phyloP scores from a whole-genome alignment of 768 basidiomycete genomes.

The Pleurotus djamor region DNA sequence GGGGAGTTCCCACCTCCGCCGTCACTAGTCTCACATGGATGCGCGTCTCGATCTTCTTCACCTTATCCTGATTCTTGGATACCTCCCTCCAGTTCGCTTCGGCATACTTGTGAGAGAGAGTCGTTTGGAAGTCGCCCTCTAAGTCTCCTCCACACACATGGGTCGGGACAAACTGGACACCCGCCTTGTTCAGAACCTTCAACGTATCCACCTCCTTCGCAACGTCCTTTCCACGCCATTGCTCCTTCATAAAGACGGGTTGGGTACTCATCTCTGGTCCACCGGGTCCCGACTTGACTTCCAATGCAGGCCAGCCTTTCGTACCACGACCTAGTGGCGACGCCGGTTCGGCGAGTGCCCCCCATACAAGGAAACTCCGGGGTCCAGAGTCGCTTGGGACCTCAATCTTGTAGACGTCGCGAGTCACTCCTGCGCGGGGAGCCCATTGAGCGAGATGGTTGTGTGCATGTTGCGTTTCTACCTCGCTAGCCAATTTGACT shows the following conservation, averaged over 20 bases:
- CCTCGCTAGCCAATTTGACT: neutral
- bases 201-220: neutral
- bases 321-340: slow-evolving; percentile 15
- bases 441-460: neutral
- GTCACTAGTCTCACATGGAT: neutral
- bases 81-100: neutral
- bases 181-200: slow-evolving; percentile 10
- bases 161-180: slow-evolving; percentile 17
- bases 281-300: slow-evolving; percentile 3
- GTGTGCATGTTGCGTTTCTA: neutral
- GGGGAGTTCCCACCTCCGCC: too few relatives aligned
- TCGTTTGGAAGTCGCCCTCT: neutral
- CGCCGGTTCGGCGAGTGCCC: neutral
- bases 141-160: slow-evolving; percentile 27
- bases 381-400: neutral
- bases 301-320: slow-evolving; percentile 14
- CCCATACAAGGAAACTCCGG: neutral
- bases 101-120: neutral
- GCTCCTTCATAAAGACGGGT: slow-evolving; percentile 22
- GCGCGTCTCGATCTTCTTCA: neutral
- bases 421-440: neutral
- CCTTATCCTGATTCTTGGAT: neutral
- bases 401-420: neutral
- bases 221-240: slow-evolving; percentile 14
- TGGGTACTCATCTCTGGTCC: neutral